Conservation (phyloP, 2,329 filamentous ascomycete genomes). For the Pestalotiopsis sp. region DNA sequence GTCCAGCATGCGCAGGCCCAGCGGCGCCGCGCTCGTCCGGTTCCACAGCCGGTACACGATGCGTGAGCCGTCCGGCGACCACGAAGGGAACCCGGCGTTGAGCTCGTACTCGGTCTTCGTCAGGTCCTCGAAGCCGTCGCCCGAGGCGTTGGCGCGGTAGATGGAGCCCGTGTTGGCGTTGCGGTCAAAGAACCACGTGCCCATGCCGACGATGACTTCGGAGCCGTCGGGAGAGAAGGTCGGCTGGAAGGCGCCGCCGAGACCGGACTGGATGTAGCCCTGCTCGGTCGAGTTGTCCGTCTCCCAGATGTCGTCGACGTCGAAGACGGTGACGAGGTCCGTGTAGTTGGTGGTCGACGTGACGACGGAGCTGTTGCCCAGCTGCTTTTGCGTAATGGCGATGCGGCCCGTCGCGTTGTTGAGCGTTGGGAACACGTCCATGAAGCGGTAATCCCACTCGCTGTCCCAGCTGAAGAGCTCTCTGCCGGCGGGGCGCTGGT, state of each 20-base stretch:
- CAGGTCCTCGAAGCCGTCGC: slow-evolving; percentile 28
- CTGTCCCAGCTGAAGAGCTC: slow-evolving; percentile 40
- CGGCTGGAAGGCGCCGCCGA: slow-evolving; percentile 39
- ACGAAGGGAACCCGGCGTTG: slow-evolving; percentile 43
- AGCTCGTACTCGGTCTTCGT: slow-evolving; percentile 28
- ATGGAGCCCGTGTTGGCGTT: slow-evolving; percentile 20
- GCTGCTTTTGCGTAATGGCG: slow-evolving; percentile 41
- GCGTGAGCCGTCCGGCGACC: slow-evolving; percentile 36
- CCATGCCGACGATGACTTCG: slow-evolving; percentile 41
- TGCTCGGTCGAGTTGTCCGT: slow-evolving; percentile 31
- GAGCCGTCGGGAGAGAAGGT: slow-evolving; percentile 39
- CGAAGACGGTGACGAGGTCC: slow-evolving; percentile 19
- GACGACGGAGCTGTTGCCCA: slow-evolving; percentile 41
- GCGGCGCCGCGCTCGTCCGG: slow-evolving; percentile 16
- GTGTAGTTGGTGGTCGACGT: slow-evolving; percentile 32
- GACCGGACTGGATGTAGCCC: slow-evolving; percentile 30
- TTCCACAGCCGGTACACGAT: slow-evolving; percentile 37
- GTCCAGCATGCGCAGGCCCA: slow-evolving; percentile 36
- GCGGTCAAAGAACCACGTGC: slow-evolving; percentile 41
- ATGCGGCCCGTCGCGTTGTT: slow-evolving; percentile 20
- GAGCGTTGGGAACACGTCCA: slow-evolving; percentile 43
- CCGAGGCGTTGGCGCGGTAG: slow-evolving; percentile 14
- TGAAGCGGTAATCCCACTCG: slow-evolving; percentile 45
- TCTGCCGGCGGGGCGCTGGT: slow-evolving; percentile 36
- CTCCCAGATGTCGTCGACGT: slow-evolving; percentile 23